Base-by-base conservation (phyloP, 768 basidiomycete species). In the Lactifluus rugatus region DNA sequence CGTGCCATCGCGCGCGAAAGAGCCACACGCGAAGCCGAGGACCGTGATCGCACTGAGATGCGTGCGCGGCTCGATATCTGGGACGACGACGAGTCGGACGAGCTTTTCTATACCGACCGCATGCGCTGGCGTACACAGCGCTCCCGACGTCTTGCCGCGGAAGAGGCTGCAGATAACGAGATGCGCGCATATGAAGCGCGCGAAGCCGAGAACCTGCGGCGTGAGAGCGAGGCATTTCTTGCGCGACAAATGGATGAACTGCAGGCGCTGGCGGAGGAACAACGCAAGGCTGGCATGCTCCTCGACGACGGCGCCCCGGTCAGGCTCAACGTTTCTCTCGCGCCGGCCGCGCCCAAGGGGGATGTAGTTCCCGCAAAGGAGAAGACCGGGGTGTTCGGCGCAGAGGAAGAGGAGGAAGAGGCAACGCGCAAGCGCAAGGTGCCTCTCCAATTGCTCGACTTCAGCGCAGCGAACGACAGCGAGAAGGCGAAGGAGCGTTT, bases 201-300 rank as follows among this genome's bases (percentile, higher is more conserved):
- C 52, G 92, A 96, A 71, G 81, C 83, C 8, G 93, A 89, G 68
- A 88, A 90, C 64, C 77, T 96, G 23, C 83, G 91, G 36, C 80
- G 83, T 49, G 93, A 97, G 71, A 93, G 92, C 0, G 95, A 97
- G 70, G 87, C 84, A 62, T 96, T 98, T 79, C 77, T 97, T 59
- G 89, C 90, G 36, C 80, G 84, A 54, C 93, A 96, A 67, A 93
- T 95, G 90, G 90, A 90, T 62, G 93, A 97, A 70, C 88, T 95
- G 84, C 91, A 93, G 63, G 86, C 89, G 2, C 75, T 95, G 28
- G 89, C 89, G 13, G 89, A 89, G 51, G 88, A 94, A 66, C 92
- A 96, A 66, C 84, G 90, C 62, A 89, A 90, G 67, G 90, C 89
- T 7, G 93, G 93, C 31, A 78, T 95, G 72, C 73, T 96, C 16